Conservation (phyloP, 192 early-diverging fungal species). For the Bifiguratus adelaidae region DNA sequence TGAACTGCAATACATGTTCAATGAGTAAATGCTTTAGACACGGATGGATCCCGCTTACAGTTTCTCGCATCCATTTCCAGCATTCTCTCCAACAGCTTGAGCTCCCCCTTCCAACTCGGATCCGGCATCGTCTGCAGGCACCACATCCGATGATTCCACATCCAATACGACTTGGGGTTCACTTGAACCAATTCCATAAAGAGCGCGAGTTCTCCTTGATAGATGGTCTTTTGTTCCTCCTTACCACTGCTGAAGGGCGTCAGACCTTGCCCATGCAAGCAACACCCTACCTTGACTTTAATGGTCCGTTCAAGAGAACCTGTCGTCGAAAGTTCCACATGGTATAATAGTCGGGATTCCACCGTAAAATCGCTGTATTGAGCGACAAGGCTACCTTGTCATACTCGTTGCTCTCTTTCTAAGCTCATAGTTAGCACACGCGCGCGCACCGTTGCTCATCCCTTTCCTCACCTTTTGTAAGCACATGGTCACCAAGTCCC, state of each 20-base stretch:
- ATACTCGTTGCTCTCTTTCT: slow-evolving; percentile 4
- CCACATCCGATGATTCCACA: slow-evolving; percentile 96
- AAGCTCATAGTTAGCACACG: no score
- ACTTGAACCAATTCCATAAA: slow-evolving; percentile 55
- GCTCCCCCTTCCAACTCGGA: slow-evolving; percentile 72
- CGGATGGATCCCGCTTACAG: slow-evolving; percentile 40
- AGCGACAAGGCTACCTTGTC: slow-evolving; percentile 41
- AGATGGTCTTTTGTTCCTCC: slow-evolving; percentile 27
- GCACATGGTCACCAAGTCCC: slow-evolving; percentile 15
- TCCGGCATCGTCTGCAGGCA: slow-evolving; percentile 62
- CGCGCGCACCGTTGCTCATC: not conserved
- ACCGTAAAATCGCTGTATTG: slow-evolving; percentile 60
- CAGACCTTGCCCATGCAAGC: not conserved
- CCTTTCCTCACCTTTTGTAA: slow-evolving; percentile 9
- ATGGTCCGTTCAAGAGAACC: slow-evolving; percentile 43
- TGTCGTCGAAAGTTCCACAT: slow-evolving; percentile 89
- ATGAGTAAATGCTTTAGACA: not conserved
- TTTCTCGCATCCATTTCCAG: slow-evolving; percentile 86
- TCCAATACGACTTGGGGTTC: slow-evolving; percentile 95
- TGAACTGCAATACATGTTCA: slow-evolving; percentile 51
- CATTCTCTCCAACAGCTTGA: slow-evolving; percentile 66
- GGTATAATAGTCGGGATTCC: slow-evolving; percentile 90
- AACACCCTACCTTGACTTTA: slow-evolving; percentile 4
- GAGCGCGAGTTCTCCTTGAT: slow-evolving; percentile 62
- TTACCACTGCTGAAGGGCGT: slow-evolving; percentile 10